Conservation (phyloP, 1,284 basidiomycete genomes). For the Macrocystidia cucumis region DNA sequence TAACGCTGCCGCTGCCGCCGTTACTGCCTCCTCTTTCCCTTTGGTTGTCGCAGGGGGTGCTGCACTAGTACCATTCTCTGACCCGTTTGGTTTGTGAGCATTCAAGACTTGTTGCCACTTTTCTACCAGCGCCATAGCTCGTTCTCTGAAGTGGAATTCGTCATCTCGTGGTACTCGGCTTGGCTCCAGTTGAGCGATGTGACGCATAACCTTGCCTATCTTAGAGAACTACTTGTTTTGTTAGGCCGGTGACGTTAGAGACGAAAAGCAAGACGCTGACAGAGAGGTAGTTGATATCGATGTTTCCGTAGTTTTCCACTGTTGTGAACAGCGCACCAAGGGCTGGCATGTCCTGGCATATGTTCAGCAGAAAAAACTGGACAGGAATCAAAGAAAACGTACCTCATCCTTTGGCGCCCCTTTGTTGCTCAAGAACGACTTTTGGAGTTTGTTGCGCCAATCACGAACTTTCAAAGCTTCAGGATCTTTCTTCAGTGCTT, state of each 20-base stretch:
- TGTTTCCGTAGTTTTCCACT: conserved; percentile 64
- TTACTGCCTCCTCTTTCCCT: conserved; percentile 1
- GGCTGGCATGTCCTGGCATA: conserved; percentile 50
- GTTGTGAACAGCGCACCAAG: conserved; percentile 61
- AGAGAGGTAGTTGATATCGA: conserved; percentile 61
- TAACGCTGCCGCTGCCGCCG: conserved; percentile 1
- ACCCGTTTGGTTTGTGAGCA: conserved; percentile 20
- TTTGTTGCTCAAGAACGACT: conserved; percentile 64
- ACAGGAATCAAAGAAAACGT: conserved; percentile 8
- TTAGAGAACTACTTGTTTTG: conserved; percentile 52
- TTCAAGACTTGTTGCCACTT: conserved; percentile 46
- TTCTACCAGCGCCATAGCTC: conserved; percentile 49
- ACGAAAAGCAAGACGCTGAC: background rate
- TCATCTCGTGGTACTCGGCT: conserved; percentile 64
- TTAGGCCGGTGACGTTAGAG: background rate
- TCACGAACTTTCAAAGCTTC: conserved; percentile 50
- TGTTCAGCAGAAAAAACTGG: background rate
- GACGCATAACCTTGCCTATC: conserved; percentile 87
- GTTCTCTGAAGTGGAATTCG: conserved; percentile 68
- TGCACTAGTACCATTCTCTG: background rate
- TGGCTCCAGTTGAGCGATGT: conserved; percentile 56
- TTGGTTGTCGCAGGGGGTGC: too few species aligned
- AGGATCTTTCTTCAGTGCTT: conserved; percentile 1
- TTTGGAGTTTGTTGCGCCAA: conserved; percentile 80
- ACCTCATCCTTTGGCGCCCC: conserved; percentile 39